These are phyloP conservation scores for Ogataea angusta DNA, from an alignment of 805 yeast species.

Conservation along the genomic window DNA sequence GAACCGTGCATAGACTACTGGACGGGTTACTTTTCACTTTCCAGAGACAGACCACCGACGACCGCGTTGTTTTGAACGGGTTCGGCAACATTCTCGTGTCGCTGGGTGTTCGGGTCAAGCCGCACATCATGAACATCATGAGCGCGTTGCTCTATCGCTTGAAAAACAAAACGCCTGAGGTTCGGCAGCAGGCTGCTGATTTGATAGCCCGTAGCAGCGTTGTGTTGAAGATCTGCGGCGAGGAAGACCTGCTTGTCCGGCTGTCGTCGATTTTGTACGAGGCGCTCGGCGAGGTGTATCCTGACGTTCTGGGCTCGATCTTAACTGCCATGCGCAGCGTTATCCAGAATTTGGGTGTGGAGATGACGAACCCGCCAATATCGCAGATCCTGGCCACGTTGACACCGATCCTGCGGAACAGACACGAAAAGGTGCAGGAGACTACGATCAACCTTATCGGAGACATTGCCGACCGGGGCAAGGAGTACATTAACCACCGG, in stretches of 20 bases:
- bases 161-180: constrained; percentile 65
- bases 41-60: constrained; percentile 69
- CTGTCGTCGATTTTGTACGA: constrained; percentile 79
- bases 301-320: constrained; percentile 88
- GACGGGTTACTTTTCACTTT: constrained; percentile 81
- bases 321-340: constrained; percentile 67
- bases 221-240: constrained; percentile 61
- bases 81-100: constrained; percentile 62
- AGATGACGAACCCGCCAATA: constrained; percentile 72
- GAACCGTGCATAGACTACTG: constrained; percentile 58
- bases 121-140: constrained; percentile 69
- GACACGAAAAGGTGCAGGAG: constrained; percentile 89
- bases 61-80: constrained; percentile 51
- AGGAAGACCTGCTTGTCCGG: constrained; percentile 59
- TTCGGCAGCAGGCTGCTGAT: constrained; percentile 83
- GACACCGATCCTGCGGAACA: constrained; percentile 85
- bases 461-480: constrained; percentile 71
- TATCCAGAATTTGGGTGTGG: constrained; percentile 55
- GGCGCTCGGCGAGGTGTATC: constrained; percentile 90
- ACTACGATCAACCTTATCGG: constrained; percentile 78
- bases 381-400: constrained; percentile 80
- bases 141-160: constrained; percentile 70
- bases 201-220: constrained; percentile 65
- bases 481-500: constrained; percentile 80
- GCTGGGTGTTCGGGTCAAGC: constrained; percentile 60